Evolutionary conservation across 2,329 filamentous ascomycete genomes (phyloP), one percentile per base, ranked within the genome.

Genomic region (Colletotrichum falcatum): DNA sequence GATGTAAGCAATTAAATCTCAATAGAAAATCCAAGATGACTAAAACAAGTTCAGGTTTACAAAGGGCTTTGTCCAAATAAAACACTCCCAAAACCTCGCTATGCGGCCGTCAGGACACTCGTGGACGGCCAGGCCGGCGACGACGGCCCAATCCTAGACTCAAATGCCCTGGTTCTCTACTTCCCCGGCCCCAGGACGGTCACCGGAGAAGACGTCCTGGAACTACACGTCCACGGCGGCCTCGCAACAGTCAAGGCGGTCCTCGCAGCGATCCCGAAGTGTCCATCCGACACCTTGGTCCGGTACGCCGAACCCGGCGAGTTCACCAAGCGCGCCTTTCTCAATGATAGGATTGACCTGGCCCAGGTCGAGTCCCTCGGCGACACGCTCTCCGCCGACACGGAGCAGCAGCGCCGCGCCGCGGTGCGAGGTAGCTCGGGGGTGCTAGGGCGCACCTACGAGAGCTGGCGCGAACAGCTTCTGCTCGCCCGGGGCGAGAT

Each of bases 271-370:
- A 93, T 99, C 66, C 87, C 92, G 0, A 81, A 81, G 53, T 89
- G 86, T 74, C 72, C 20, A 56, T 74, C 63, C 71, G 33, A 37
- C 14, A 44, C 39, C 23, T 26, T 30, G 75, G 90, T 97, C 68
- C 93, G 94, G 37, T 97, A 97, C 78, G 96, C 96, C 3, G 95
- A 98, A 77, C 92, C 96, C 0, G 96, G 96, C 65, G 96, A 99
- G 78, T 99, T 99, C 80, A 99, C 96, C 5, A 91, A 91, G 72
- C 91, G 96, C 46, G 95, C 96, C 6, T 99, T 99, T 77, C 86
- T 95, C 78, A 96, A 98, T 78, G 87, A 91, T 75, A 89, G 94
- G 1, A 87, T 99, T 5, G 93, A 97, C 76, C 87, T 99, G 1
- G 93, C 94, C 2, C 95, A 99, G 80, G 92, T 92, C 9, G 90